Base-by-base conservation (phyloP, 805 yeast species). In the Hanseniaspora occidentalis region DNA sequence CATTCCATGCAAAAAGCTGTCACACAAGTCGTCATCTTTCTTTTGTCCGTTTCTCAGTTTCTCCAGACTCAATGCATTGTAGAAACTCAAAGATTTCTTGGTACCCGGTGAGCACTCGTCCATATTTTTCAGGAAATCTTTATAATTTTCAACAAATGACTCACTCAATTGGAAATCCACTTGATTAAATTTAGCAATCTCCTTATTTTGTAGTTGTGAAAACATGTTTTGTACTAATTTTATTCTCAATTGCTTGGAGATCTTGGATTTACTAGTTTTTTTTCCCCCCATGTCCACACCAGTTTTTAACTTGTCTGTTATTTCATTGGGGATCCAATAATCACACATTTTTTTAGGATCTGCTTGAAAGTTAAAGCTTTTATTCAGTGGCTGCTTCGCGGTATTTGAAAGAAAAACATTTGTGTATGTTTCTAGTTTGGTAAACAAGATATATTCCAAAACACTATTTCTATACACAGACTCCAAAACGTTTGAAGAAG, bases 31-130 rank as follows among this genome's bases (percentile, higher is more conserved):
- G 52, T 79, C 88, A 34, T 71, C 70, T 51, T 79, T 79, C 17
- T 53, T 56, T 3, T 45, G 37, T 0, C 62, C 62, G 10, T 51
- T 47, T 4, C 1, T 83, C 47, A 85, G 75, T 69, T 79, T 88
- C 56, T 77, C 74, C 56, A 84, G 72, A 62, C 80, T 48, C 62
- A 83, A 72, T 51, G 85, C 81, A 64, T 85, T 92, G 62, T 81
- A 77, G 47, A 64, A 40, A 47, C 51, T n/a, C n/a, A n/a, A n/a
- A n/a, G n/a, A n/a, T n/a, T n/a, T n/a, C n/a, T n/a, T n/a, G n/a
- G n/a, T n/a, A n/a, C n/a, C n/a, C n/a, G n/a, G n/a, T n/a, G n/a
- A n/a, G n/a, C n/a, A n/a, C 11, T 62, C 67, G 9, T 47, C 57
- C 4, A 8, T 7, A 8, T 33, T 33, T 17, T 4, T 19, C 36